Percentiles rank a stretch among this genome's conserved stretches.
These are phyloP conservation scores for Dalbergia cultrata DNA, from an alignment of 306 rosid species.

Conservation along the genomic window DNA sequence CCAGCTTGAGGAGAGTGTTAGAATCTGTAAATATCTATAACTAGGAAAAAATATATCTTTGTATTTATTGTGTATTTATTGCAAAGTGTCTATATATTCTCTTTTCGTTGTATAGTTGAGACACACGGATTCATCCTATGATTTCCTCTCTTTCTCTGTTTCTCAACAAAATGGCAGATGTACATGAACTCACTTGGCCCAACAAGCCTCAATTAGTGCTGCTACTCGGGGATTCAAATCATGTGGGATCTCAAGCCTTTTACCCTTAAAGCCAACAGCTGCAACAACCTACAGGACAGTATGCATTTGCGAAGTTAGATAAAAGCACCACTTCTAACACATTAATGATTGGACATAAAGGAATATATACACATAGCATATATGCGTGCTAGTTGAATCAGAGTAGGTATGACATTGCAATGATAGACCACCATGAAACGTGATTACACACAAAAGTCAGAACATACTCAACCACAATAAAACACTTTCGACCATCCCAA, in stretches of 20 bases:
- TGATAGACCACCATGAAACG: conserved; percentile 1
- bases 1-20: too few species aligned
- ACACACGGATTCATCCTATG: too few species aligned
- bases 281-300: conserved; percentile 79
- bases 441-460: background rate
- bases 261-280: conserved; percentile 92
- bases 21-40: too few species aligned
- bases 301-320: conserved; percentile 38
- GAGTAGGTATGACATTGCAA: conserved; percentile 13
- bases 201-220: conserved; percentile 87
- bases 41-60: too few species aligned
- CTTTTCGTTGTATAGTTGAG: too few species aligned
- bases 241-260: conserved; percentile 89
- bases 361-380: conserved; percentile 26
- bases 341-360: conserved; percentile 26
- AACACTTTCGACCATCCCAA: conserved; percentile 26
- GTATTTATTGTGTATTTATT: too few species aligned
- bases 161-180: background rate
- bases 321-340: conserved; percentile 13
- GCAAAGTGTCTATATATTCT: too few species aligned
- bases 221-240: conserved; percentile 85
- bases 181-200: conserved; percentile 86
- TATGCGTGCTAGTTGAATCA: conserved; percentile 9
- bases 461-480: conserved; percentile 12
- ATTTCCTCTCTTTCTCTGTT: too few species aligned